Evolutionary conservation across 768 basidiomycete species (phyloP).

Genomic region (Hygrocybe punicea): DNA sequence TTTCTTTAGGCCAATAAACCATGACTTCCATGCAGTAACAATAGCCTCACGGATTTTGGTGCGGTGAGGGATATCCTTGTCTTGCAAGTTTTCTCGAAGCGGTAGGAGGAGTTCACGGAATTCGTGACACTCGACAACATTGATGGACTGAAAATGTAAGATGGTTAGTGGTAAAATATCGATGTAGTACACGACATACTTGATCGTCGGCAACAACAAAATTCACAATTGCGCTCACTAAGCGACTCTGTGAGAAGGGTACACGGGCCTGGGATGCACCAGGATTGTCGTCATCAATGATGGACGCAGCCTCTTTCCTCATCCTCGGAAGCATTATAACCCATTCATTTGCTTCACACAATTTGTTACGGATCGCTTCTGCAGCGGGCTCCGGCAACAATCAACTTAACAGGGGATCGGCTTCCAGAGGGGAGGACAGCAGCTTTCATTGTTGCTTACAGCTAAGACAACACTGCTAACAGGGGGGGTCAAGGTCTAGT

Average conservation of each 20-base stretch:
- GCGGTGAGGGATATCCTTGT: slow-evolving; percentile 24
- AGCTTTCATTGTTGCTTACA: too few species aligned
- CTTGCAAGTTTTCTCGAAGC: slow-evolving; percentile 18
- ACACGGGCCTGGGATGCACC: too few species aligned
- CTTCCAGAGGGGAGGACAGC: too few species aligned
- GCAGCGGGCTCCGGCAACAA: too few species aligned
- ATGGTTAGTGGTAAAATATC: neutral
- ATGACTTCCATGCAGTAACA: slow-evolving; percentile 18
- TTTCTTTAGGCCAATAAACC: slow-evolving; percentile 20
- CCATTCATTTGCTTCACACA: too few species aligned
- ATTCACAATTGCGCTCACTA: neutral
- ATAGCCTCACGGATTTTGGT: slow-evolving; percentile 19
- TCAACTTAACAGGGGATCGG: too few species aligned
- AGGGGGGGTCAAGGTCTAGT: too few species aligned
- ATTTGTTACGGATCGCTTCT: too few species aligned
- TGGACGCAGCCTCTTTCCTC: too few species aligned
- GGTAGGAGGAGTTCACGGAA: slow-evolving; percentile 25
- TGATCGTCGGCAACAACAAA: slow-evolving; percentile 7
- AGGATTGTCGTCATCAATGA: too few species aligned
- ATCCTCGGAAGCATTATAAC: too few species aligned
- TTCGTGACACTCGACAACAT: slow-evolving; percentile 25
- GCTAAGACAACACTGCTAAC: too few species aligned
- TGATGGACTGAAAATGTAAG: slow-evolving; percentile 20
- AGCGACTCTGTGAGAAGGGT: neutral
- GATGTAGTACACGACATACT: neutral